A percentile compares a stretch with the other conserved stretches of the same genome.
Conservation (phyloP, 2,329 filamentous ascomycete genomes). For the Fusarium succisae region DNA sequence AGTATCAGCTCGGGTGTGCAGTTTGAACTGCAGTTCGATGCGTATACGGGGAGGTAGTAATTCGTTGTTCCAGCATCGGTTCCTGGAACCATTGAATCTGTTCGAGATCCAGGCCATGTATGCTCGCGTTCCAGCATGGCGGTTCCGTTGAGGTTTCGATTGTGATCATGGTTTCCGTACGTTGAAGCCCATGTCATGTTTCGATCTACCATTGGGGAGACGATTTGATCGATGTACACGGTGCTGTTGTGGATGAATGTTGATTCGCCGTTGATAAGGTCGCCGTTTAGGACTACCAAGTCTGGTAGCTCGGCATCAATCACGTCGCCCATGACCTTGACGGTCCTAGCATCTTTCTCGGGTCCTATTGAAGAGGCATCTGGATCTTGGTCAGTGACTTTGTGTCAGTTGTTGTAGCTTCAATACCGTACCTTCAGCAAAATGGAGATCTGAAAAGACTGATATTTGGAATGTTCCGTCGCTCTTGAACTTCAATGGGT, state of each 20-base stretch:
- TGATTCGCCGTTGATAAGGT: constrained; percentile 74
- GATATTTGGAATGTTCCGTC: constrained; percentile 30
- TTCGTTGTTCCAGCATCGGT: constrained; percentile 50
- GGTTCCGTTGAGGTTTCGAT: constrained; percentile 54
- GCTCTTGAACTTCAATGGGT: constrained; percentile 20
- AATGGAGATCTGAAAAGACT: constrained; percentile 33
- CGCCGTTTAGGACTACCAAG: constrained; percentile 74
- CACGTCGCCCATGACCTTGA: constrained; percentile 48
- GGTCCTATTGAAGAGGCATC: constrained; percentile 42
- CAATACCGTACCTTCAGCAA: constrained; percentile 17
- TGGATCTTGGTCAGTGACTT: neutral
- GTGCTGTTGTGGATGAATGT: constrained; percentile 61
- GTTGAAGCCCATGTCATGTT: constrained; percentile 70
- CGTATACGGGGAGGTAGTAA: constrained; percentile 55
- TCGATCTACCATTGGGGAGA: constrained; percentile 63
- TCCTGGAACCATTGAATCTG: constrained; percentile 34
- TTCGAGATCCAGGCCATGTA: constrained; percentile 35
- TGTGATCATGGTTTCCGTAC: constrained; percentile 75
- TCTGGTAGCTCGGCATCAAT: constrained; percentile 53
- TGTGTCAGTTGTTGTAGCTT: accelerated
- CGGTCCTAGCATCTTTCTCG: constrained; percentile 49
- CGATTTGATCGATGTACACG: constrained; percentile 65
- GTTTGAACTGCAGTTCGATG: constrained; percentile 41
- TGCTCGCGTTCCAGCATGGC: constrained; percentile 39
- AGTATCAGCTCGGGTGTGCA: constrained; percentile 58